phyloP scores from a whole-genome alignment of 2,329 filamentous ascomycete species.

The Setomelanomma holmii region DNA sequence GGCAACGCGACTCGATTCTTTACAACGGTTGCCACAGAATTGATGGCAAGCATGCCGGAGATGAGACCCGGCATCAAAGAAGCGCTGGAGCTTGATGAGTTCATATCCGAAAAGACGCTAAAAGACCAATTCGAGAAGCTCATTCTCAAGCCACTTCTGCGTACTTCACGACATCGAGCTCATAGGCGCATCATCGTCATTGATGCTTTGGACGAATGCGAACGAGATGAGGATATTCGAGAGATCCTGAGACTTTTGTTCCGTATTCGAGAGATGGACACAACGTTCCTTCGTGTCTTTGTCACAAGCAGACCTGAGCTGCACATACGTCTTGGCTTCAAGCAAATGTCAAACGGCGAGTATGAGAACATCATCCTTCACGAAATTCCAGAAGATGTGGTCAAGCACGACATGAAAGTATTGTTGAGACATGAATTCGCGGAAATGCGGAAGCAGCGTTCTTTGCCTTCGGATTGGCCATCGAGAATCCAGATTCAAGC shows the following conservation, averaged over 20 bases:
- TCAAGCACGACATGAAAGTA: neutral
- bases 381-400: neutral
- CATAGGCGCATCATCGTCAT: conserved; percentile 7
- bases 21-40: neutral
- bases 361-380: conserved; percentile 13
- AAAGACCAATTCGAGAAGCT: neutral
- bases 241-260: conserved; percentile 10
- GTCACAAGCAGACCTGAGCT: conserved; percentile 15
- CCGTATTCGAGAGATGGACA: conserved; percentile 1
- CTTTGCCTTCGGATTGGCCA: neutral
- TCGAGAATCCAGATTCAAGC: conserved; percentile 8
- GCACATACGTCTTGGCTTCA: conserved; percentile 14
- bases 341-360: conserved; percentile 6
- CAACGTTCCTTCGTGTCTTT: conserved; percentile 4
- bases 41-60: neutral
- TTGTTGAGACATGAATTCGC: neutral
- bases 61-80: neutral
- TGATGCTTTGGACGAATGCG: conserved; percentile 19
- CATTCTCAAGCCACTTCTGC: neutral
- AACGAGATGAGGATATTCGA: conserved; percentile 5
- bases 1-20: neutral
- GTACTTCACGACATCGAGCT: neutral
- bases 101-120: neutral
- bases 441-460: neutral
- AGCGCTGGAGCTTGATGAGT: neutral